Evolutionary conservation across 2,329 filamentous ascomycete genomes (phyloP).

Genomic region (Fusarium sp.): DNA sequence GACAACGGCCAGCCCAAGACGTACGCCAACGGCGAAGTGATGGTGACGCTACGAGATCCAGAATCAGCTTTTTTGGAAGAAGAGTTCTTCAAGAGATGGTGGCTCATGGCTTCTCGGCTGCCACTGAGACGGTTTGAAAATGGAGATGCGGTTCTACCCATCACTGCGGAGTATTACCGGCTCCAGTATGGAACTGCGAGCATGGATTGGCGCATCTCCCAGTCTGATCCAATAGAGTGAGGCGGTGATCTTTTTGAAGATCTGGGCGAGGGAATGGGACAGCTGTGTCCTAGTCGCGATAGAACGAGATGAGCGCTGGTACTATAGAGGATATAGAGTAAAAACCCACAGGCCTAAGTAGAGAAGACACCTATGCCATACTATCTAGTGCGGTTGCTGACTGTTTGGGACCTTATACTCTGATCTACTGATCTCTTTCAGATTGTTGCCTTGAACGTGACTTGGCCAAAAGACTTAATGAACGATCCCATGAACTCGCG

Average conservation of each 20-base stretch:
- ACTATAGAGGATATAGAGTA: neutral
- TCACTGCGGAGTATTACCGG: constrained; percentile 7
- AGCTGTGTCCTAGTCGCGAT: neutral
- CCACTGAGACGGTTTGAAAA: constrained; percentile 36
- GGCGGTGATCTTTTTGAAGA: no score
- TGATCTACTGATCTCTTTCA: neutral
- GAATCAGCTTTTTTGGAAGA: constrained; percentile 34
- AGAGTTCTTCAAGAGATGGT: constrained; percentile 42
- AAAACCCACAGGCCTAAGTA: neutral
- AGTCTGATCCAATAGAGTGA: no score
- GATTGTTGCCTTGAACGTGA: no score
- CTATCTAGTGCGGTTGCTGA: no score
- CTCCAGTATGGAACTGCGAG: constrained; percentile 1
- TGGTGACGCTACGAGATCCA: neutral
- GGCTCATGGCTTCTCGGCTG: constrained; percentile 27
- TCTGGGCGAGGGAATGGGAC: neutral
- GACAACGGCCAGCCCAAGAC: neutral
- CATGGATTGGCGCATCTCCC: neutral
- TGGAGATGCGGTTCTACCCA: constrained; percentile 28
- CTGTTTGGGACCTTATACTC: no score
- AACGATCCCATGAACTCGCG: no score
- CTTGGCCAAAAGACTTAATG: no score
- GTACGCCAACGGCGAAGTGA: no score
- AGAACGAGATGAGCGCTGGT: neutral
- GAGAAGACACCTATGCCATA: neutral